A percentile compares a stretch with the other conserved stretches of the same genome.
phyloP scores from a whole-genome alignment of 805 yeast species.

The Blastobotrys attinorum region DNA sequence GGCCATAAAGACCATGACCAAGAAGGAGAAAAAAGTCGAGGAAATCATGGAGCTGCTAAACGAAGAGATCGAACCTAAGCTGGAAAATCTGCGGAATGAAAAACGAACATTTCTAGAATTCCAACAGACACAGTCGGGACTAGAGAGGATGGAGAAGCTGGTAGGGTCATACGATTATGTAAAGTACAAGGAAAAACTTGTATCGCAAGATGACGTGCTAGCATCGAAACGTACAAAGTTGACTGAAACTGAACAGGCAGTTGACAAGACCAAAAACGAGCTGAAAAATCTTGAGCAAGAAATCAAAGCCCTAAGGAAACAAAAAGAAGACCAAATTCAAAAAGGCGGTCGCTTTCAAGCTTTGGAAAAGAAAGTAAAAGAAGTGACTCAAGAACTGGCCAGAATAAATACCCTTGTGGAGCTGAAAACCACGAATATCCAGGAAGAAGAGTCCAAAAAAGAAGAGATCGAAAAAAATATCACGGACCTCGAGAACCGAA shows the following conservation, averaged over 20 bases:
- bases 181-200: constrained; percentile 34
- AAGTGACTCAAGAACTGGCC: constrained; percentile 53
- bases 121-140: constrained; percentile 74
- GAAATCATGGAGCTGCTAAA: constrained; percentile 65
- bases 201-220: constrained; percentile 31
- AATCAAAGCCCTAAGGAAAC: constrained; percentile 42
- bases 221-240: constrained; percentile 20
- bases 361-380: constrained; percentile 50
- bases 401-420: constrained; percentile 59
- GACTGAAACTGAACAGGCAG: constrained; percentile 35
- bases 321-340: constrained; percentile 49
- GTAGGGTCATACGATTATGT: constrained; percentile 72
- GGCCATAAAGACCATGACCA: constrained; percentile 85
- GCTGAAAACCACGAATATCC: constrained; percentile 46
- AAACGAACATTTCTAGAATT: constrained; percentile 77
- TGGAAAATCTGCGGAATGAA: constrained; percentile 71
- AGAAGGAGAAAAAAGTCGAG: constrained; percentile 75
- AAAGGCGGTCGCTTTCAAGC: constrained; percentile 55
- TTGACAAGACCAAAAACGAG: constrained; percentile 46
- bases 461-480: constrained; percentile 30
- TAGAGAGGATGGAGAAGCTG: constrained; percentile 65
- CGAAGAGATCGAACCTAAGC: constrained; percentile 90
- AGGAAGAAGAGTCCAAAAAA: constrained; percentile 42
- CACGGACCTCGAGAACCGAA: constrained; percentile 26
- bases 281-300: constrained; percentile 53